Conservation (phyloP, 1,284 basidiomycete genomes). For the Rhizoctonia solani region DNA sequence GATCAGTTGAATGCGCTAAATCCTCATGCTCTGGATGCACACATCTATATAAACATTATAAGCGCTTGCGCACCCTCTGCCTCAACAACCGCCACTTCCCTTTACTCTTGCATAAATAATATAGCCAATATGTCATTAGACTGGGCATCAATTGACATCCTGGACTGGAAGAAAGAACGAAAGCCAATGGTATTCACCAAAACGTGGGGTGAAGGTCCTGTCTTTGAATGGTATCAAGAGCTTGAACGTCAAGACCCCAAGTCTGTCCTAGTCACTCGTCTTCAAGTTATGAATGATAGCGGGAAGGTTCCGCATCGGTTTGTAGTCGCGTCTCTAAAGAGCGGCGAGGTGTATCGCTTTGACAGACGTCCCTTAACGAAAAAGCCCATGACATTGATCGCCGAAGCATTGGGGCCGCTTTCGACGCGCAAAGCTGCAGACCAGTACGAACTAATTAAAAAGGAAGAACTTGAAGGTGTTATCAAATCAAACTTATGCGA, state of each 20-base stretch:
- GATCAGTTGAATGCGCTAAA: too few relatives aligned
- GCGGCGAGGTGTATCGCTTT: not conserved
- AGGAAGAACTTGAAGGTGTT: not conserved
- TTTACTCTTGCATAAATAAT: too few relatives aligned
- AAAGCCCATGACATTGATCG: not conserved
- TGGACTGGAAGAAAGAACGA: slow-evolving; percentile 3
- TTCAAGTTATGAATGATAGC: not conserved
- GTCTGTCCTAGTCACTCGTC: not conserved
- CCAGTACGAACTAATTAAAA: not conserved
- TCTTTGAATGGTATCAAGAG: slow-evolving; percentile 14
- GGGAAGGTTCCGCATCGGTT: slow-evolving; percentile 5
- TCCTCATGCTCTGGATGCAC: too few relatives aligned
- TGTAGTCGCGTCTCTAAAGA: not conserved
- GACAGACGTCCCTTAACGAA: not conserved
- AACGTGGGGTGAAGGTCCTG: slow-evolving; percentile 6
- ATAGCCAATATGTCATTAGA: not conserved
- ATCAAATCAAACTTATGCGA: not conserved
- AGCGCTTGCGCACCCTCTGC: too few relatives aligned
- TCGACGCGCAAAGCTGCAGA: slow-evolving; percentile 5
- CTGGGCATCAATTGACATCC: not conserved
- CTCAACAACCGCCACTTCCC: too few relatives aligned
- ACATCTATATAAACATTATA: too few relatives aligned
- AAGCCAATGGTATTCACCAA: slow-evolving; percentile 1
- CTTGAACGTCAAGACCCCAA: too few relatives aligned
- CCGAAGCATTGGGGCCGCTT: not conserved